Evolutionary conservation across 2,329 filamentous ascomycete genomes (phyloP), one percentile per base, ranked within the genome.

Genomic region (Rhinocladiella similis): DNA sequence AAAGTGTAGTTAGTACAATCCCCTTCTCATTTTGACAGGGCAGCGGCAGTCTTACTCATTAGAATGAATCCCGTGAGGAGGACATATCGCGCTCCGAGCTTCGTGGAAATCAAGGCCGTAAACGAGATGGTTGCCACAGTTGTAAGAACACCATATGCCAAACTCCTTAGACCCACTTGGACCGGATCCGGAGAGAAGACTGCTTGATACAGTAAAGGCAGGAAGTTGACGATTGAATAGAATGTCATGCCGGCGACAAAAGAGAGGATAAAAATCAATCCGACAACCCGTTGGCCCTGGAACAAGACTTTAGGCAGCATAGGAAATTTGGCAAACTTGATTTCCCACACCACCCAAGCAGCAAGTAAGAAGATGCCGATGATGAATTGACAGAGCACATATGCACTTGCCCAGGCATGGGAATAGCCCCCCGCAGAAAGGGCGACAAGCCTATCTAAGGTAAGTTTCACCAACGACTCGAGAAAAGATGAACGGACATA

Each of bases 121-220:
- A 81, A 78, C 57, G 86, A 74, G 50, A 80, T 78, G 18, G 85
- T 84, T 7, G 86, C 86, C 22, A 70, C 71, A 33, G 47, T 54
- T 7, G 47, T 49, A 6, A 27, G 33, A n/a, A 52, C 51, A 7
- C 22, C 25, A 19, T 43, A 41, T 9, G 14, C 33, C 3, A 89
- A 68, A 35, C 82, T 83, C 53, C 85, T 80, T 54, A 88, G 71
- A n/a, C 86, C 86, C 49, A 88, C 80, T 18, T 76, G 77, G 16
- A 86, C 69, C 0, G 85, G 84, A 60, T 87, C 82, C 59, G 87
- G 82, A 5, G 81, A 81, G 65, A 86, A 87, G 6, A 86, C 79
- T 61, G 85, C 86, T 70, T 82, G 84, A 1, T 81, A 79, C 67
- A 86, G 80, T 0, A 82, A 84, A 3, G 83, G 83, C 83, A 83